These are phyloP conservation scores for Sideroxylon spinosum DNA, from an alignment of 179 eudicot species.

Conservation along the genomic window DNA sequence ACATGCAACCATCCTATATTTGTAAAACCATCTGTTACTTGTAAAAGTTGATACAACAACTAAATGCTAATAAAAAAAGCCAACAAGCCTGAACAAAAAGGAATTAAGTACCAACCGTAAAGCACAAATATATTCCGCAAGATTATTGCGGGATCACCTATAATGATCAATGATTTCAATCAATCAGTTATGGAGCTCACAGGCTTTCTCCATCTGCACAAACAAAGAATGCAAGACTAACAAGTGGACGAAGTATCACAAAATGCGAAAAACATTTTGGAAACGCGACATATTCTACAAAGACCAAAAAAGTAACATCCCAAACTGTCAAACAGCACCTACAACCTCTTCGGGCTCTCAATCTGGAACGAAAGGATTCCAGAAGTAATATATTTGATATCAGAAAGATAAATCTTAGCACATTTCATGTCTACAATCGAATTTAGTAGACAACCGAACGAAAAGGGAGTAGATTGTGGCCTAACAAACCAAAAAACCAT, in stretches of 20 bases:
- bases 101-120: neutral
- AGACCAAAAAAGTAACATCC: neutral
- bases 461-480: neutral
- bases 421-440: neutral
- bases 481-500: neutral
- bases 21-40: neutral
- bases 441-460: neutral
- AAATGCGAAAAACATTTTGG: neutral
- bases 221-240: neutral
- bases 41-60: neutral
- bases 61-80: neutral
- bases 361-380: neutral
- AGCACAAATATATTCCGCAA: neutral
- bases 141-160: neutral
- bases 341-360: neutral
- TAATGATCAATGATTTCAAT: neutral
- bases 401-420: neutral
- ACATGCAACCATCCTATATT: too few species aligned
- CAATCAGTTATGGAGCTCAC: neutral
- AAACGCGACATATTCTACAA: neutral
- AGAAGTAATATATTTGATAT: neutral
- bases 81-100: neutral
- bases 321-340: too few species aligned
- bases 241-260: neutral
- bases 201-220: slow-evolving; percentile 9